Conservation (phyloP, 805 yeast genomes). For the Candida namnaoensis region DNA sequence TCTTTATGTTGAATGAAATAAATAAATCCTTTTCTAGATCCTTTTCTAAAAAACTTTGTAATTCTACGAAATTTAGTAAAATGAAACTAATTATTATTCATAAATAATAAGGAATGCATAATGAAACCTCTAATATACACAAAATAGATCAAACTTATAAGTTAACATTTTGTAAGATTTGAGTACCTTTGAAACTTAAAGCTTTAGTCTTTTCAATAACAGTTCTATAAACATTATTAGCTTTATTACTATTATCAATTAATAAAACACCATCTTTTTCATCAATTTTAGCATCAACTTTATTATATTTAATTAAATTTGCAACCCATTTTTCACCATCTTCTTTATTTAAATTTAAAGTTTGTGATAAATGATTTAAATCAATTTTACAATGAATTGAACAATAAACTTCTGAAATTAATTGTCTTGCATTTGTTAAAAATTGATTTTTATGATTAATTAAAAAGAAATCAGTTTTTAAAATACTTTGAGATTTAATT, state of each 20-base stretch:
- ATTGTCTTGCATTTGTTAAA: constrained; percentile 36
- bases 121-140: too few species aligned
- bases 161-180: constrained; percentile 37
- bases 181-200: constrained; percentile 49
- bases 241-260: constrained; percentile 31
- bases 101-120: too few species aligned
- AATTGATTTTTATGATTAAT: constrained; percentile 30
- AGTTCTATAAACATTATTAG: constrained; percentile 54
- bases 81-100: too few species aligned
- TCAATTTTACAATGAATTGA: constrained; percentile 44
- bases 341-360: constrained; percentile 34
- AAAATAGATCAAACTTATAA: too few species aligned
- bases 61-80: too few species aligned
- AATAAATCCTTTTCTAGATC: too few species aligned
- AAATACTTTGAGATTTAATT: constrained; percentile 34
- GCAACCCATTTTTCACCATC: constrained; percentile 46
- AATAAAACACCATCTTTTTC: constrained; percentile 43
- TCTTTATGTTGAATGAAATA: too few species aligned
- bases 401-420: constrained; percentile 45
- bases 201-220: constrained; percentile 64
- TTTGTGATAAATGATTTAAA: constrained; percentile 32
- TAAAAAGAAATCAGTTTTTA: constrained; percentile 51
- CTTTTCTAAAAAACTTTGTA: too few species aligned
- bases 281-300: constrained; percentile 46
- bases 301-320: constrained; percentile 37